Percentiles rank a stretch among this genome's conserved stretches.
These are phyloP conservation scores for Vitis rotundifolia DNA, from an alignment of 164 flowering plant species.

Conservation along the genomic window DNA sequence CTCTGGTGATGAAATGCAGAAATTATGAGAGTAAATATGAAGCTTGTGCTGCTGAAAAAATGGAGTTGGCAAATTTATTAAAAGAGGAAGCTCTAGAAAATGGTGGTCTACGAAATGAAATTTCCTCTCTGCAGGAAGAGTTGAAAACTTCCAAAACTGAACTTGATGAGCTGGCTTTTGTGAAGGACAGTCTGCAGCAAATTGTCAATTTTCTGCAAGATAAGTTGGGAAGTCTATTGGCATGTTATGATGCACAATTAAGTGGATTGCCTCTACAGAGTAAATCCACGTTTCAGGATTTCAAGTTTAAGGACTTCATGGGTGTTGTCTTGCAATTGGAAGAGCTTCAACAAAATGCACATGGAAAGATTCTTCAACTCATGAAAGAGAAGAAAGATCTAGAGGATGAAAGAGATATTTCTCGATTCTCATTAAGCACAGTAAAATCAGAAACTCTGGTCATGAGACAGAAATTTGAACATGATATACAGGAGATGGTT, in stretches of 20 bases:
- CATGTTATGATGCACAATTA: constrained; percentile 26
- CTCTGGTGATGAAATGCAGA: constrained; percentile 37
- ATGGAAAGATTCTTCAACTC: constrained; percentile 40
- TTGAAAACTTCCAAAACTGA: constrained; percentile 38
- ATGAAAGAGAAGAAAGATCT: constrained; percentile 45
- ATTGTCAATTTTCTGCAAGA: constrained; percentile 37
- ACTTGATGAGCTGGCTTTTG: constrained; percentile 34
- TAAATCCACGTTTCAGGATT: constrained; percentile 18
- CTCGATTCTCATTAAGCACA: constrained; percentile 34
- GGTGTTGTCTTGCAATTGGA: constrained; percentile 42
- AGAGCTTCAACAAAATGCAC: constrained; percentile 44
- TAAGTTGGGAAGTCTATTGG: constrained; percentile 45
- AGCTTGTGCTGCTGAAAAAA: constrained; percentile 48
- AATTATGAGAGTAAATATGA: constrained; percentile 50
- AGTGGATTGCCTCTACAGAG: constrained; percentile 16
- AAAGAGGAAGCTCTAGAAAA: constrained; percentile 45
- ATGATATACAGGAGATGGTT: constrained; percentile 38
- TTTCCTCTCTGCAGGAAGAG: constrained; percentile 48
- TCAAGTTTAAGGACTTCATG: constrained; percentile 31
- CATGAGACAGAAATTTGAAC: constrained; percentile 47
- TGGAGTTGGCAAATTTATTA: constrained; percentile 42
- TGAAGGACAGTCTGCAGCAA: constrained; percentile 46
- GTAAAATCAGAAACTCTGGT: constrained; percentile 38
- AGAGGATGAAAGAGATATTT: constrained; percentile 42
- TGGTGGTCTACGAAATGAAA: constrained; percentile 37